Evolutionary conservation across 73 alveolate species (phyloP).

Genomic region (Symbiodinium pilosum): DNA sequence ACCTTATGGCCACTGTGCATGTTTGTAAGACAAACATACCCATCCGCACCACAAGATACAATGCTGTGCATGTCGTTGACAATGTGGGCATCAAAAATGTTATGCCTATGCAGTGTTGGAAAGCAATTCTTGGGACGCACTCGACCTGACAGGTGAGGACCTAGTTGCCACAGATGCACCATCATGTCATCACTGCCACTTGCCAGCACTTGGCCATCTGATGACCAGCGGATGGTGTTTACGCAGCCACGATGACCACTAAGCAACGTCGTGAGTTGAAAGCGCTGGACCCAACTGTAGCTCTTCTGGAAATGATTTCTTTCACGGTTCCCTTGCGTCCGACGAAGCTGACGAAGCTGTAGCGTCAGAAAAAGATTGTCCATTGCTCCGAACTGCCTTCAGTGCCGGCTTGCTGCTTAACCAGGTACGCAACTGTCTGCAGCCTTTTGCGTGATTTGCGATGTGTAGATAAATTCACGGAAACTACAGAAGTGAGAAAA

Average conservation of each 20-base stretch:
- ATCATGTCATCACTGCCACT: neutral
- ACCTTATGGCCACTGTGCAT: neutral
- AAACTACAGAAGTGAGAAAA: too few relatives aligned
- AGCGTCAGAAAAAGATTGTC: too few relatives aligned
- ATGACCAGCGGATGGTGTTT: neutral
- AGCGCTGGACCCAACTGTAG: neutral
- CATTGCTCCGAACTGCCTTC: too few relatives aligned
- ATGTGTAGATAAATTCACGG: too few relatives aligned
- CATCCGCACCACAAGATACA: neutral
- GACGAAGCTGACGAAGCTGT: neutral
- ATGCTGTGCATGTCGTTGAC: neutral
- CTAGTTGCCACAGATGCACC: neutral
- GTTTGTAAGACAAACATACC: neutral
- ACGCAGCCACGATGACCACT: constrained; percentile 6
- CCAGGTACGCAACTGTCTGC: too few relatives aligned
- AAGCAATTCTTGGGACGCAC: neutral
- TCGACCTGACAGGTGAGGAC: neutral
- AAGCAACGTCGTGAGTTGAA: neutral
- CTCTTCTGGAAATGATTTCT: neutral
- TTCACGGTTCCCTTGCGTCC: neutral
- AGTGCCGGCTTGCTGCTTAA: too few relatives aligned
- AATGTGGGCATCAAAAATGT: neutral
- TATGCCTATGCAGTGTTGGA: neutral
- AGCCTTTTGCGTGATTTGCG: too few relatives aligned
- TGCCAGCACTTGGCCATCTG: neutral